Evolutionary conservation across 1,284 basidiomycete genomes (phyloP).

Genomic region (Leccinum fallax): DNA sequence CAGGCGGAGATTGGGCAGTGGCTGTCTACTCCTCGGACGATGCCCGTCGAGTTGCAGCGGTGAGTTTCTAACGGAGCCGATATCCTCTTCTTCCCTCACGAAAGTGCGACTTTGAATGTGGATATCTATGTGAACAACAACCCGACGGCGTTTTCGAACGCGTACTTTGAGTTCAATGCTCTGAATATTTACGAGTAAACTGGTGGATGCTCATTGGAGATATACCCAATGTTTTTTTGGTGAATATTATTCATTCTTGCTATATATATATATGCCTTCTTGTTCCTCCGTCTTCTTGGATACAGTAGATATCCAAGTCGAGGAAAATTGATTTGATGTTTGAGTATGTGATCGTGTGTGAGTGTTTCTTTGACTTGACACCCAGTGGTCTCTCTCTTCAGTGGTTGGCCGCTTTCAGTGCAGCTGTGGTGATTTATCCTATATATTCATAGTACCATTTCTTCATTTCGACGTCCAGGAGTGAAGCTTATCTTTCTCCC

Average conservation of each 20-base stretch:
- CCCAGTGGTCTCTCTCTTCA: background rate
- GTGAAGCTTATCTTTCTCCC: background rate
- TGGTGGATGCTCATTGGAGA: background rate
- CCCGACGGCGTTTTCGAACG: slow-evolving; percentile 19
- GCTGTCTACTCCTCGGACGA: slow-evolving; percentile 28
- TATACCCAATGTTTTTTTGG: background rate
- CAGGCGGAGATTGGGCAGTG: slow-evolving; percentile 48
- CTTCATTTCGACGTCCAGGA: background rate
- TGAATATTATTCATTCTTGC: background rate
- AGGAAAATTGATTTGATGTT: background rate
- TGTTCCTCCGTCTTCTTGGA: background rate
- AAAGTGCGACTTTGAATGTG: background rate
- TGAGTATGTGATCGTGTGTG: background rate
- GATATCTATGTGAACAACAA: slow-evolving; percentile 14
- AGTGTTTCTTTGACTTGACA: background rate
- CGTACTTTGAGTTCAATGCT: slow-evolving; percentile 33
- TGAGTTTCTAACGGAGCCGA: slow-evolving; percentile 20
- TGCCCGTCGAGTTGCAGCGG: slow-evolving; percentile 39
- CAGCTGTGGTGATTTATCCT: background rate
- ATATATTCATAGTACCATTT: background rate
- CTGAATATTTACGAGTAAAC: slow-evolving; percentile 24
- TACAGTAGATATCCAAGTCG: background rate
- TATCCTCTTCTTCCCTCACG: background rate
- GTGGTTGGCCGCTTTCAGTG: background rate
- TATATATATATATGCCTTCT: background rate